A percentile compares a stretch with the other conserved stretches of the same genome.
Evolutionary conservation across 129 eudicot species (phyloP).

Genomic region (Smallanthus sonchifolius): DNA sequence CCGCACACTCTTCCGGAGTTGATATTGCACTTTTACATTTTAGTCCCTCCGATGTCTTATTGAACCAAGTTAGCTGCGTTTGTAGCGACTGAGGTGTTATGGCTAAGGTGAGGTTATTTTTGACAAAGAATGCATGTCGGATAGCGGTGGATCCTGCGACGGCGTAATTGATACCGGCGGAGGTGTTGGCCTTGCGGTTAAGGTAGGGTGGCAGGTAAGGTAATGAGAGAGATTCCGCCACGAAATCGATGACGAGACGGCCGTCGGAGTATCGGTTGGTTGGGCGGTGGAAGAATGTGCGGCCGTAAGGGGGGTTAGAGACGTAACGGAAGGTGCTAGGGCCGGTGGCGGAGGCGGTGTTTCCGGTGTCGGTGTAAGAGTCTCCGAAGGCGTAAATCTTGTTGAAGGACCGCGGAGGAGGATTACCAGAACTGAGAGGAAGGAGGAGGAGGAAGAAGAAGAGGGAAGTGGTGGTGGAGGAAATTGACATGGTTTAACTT

Average conservation of each 20-base stretch:
- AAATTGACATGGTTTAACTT: too few species aligned
- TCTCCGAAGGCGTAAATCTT: conserved; percentile 78
- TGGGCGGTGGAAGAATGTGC: conserved; percentile 77
- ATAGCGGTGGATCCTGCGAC: conserved; percentile 86
- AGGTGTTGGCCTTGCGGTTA: conserved; percentile 26
- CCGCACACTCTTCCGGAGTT: conserved; percentile 38
- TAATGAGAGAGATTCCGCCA: conserved; percentile 45
- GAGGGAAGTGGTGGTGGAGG: conserved; percentile 16
- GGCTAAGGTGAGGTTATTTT: conserved; percentile 48
- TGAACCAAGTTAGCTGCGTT: conserved; percentile 71
- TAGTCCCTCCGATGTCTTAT: conserved; percentile 30
- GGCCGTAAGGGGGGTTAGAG: conserved; percentile 75
- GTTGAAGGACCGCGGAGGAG: conserved; percentile 34
- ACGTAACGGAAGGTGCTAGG: conserved; percentile 50
- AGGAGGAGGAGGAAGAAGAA: conserved; percentile 15
- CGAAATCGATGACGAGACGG: conserved; percentile 69
- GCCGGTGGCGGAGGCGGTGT: conserved; percentile 60
- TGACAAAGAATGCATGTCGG: conserved; percentile 46
- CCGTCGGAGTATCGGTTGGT: conserved; percentile 89
- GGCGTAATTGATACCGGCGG: conserved; percentile 62
- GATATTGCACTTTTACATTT: conserved; percentile 30
- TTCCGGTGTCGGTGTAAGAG: conserved; percentile 90
- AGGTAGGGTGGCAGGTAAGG: conserved; percentile 68
- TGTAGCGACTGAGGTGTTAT: conserved; percentile 57
- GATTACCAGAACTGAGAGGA: neutral